phyloP scores from a whole-genome alignment of 192 early-diverging fungal genomes.

The Coemansia sp. region DNA sequence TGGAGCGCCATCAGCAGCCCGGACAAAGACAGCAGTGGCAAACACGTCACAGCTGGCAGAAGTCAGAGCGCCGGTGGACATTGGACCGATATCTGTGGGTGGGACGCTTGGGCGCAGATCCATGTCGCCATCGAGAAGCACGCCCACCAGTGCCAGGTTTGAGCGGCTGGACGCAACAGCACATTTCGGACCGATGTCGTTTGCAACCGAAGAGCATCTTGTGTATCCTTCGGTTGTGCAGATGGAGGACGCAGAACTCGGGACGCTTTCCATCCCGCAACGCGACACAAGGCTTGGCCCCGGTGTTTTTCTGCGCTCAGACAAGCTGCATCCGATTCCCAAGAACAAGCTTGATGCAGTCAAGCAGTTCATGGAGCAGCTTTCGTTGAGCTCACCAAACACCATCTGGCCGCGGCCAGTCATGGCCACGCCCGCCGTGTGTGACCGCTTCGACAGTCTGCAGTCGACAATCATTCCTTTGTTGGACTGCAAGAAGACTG shows the following conservation, averaged over 20 bases:
- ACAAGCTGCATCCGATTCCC: constrained; percentile 51
- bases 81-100: not conserved
- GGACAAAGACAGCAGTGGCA: constrained; percentile 15
- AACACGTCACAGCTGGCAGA: constrained; percentile 16
- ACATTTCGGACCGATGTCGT: constrained; percentile 40
- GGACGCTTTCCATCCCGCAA: constrained; percentile 30
- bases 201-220: constrained; percentile 46
- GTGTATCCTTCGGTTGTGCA: constrained; percentile 29
- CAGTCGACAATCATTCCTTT: constrained; percentile 72
- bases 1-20: constrained; percentile 11
- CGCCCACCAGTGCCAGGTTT: constrained; percentile 13
- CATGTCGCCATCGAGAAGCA: constrained; percentile 27
- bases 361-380: constrained; percentile 51
- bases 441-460: constrained; percentile 76
- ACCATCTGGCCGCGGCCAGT: constrained; percentile 66
- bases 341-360: constrained; percentile 55
- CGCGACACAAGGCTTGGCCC: constrained; percentile 50
- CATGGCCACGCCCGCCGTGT: constrained; percentile 82
- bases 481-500: constrained; percentile 80
- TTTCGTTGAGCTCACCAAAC: constrained; percentile 44
- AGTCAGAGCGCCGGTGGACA: constrained; percentile 7
- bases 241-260: constrained; percentile 29
- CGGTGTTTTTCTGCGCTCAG: constrained; percentile 53
- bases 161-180: constrained; percentile 19
- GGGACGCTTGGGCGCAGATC: constrained; percentile 20